phyloP scores from a whole-genome alignment of 805 yeast species.

The Myxozyma geophila region DNA sequence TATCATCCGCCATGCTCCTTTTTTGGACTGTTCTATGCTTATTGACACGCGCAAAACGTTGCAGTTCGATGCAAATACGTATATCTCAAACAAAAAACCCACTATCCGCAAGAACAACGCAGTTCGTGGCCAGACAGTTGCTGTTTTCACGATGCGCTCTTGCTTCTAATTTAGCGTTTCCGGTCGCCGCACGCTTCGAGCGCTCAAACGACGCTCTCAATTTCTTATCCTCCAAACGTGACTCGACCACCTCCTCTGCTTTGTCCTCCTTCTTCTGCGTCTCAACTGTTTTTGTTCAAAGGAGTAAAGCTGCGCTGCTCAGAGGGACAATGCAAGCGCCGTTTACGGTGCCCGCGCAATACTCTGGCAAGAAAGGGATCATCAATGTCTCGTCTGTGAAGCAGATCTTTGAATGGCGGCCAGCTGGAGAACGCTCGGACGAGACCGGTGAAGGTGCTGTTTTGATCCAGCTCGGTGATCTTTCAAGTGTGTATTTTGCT shows the following conservation, averaged over 20 bases:
- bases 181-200: too few species aligned
- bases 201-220: too few species aligned
- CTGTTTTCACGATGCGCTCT: too few species aligned
- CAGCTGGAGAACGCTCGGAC: conserved; percentile 19
- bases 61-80: not conserved
- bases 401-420: conserved; percentile 32
- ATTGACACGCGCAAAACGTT: not conserved
- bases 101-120: too few species aligned
- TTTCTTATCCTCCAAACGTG: too few species aligned
- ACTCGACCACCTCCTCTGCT: too few species aligned
- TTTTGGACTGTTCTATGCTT: not conserved
- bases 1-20: conserved; percentile 4
- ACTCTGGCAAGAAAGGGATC: conserved; percentile 34
- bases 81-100: not conserved
- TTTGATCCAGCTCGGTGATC: conserved; percentile 21
- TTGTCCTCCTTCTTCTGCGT: too few species aligned
- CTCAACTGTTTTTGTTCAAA: not conserved
- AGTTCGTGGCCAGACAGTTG: too few species aligned
- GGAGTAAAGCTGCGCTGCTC: not conserved
- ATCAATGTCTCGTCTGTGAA: conserved; percentile 21
- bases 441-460: conserved; percentile 3
- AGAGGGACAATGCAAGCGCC: conserved; percentile 28
- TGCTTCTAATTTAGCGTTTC: too few species aligned
- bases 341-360: conserved; percentile 31
- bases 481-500: conserved; percentile 20